phyloP scores from a whole-genome alignment of 768 basidiomycete species.

The Xerocomus brunneocitrinus region DNA sequence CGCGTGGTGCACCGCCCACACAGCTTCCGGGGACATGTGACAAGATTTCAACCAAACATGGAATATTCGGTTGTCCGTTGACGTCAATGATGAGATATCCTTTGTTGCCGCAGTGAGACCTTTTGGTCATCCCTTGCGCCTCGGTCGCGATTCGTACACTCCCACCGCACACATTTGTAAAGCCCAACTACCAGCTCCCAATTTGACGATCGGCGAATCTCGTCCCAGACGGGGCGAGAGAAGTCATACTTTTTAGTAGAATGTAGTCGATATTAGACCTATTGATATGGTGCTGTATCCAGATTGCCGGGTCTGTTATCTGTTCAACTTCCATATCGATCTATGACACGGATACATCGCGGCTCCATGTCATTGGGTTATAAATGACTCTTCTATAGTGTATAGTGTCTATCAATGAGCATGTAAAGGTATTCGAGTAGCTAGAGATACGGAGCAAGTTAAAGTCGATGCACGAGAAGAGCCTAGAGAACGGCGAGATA shows the following conservation, averaged over 20 bases:
- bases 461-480: too few species aligned
- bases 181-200: too few species aligned
- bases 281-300: neutral
- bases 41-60: neutral
- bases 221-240: too few species aligned
- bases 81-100: neutral
- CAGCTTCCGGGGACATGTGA: too few species aligned
- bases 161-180: neutral
- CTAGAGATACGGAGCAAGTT: neutral
- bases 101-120: too few species aligned
- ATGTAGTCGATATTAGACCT: neutral
- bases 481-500: neutral
- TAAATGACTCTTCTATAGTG: neutral
- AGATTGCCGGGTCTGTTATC: neutral
- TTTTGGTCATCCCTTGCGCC: neutral
- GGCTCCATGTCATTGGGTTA: neutral
- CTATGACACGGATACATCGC: neutral
- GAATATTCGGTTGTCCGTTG: neutral
- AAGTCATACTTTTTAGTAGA: too few species aligned
- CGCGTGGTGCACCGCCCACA: too few species aligned
- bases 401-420: slow-evolving; percentile 10
- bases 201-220: too few species aligned
- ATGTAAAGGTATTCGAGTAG: slow-evolving; percentile 1
- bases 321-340: too few species aligned
- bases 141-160: neutral